Percentiles rank a stretch among this genome's conserved stretches.
phyloP scores from a whole-genome alignment of 2,329 filamentous ascomycete species.

The Cercospora sp. region DNA sequence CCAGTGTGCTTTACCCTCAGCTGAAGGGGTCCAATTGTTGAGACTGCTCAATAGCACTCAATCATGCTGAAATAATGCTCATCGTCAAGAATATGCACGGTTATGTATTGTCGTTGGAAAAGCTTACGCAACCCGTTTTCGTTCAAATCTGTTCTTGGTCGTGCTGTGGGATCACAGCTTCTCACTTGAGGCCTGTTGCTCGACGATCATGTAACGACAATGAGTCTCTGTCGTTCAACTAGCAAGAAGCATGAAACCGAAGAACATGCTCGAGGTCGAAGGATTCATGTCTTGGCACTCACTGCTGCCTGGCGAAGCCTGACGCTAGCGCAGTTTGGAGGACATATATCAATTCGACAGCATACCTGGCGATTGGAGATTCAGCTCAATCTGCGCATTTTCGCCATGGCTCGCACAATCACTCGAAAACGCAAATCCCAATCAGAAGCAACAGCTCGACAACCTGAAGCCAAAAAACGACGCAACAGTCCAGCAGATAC shows the following conservation, averaged over 20 bases:
- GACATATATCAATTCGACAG: background rate
- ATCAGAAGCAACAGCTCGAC: background rate
- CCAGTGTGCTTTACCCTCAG: no score
- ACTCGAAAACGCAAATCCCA: background rate
- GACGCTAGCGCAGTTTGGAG: background rate
- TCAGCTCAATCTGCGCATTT: background rate
- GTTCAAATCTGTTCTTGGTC: background rate
- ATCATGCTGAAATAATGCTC: no score
- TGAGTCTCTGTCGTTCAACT: background rate
- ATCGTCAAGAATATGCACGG: no score
- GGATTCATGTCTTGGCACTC: background rate
- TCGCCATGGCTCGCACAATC: background rate
- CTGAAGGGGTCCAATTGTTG: no score
- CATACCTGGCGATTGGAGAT: background rate
- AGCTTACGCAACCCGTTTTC: no score
- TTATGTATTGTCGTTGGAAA: no score
- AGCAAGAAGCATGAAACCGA: background rate
- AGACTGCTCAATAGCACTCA: no score
- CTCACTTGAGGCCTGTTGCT: background rate
- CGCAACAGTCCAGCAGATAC: background rate
- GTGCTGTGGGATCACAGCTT: background rate
- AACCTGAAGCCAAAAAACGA: background rate
- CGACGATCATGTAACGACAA: background rate
- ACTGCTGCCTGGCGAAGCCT: background rate
- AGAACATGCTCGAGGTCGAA: background rate